Evolutionary conservation across 805 yeast genomes (phyloP).

Genomic region (Schwanniomyces sp.): DNA sequence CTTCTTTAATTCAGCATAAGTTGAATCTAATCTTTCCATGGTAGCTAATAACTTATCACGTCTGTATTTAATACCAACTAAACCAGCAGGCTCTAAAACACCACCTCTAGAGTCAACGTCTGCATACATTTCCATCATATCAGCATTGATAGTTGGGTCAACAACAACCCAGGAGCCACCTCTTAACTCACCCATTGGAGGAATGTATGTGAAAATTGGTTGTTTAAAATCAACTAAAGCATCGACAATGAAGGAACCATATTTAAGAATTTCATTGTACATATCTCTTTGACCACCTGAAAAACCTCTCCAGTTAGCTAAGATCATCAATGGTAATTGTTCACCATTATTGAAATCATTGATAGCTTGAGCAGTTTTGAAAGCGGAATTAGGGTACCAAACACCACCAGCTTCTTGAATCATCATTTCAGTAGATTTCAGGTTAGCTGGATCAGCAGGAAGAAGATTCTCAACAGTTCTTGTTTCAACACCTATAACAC

Average conservation of each 20-base stretch:
- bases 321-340: slow-evolving; percentile 92
- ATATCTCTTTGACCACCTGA: slow-evolving; percentile 99
- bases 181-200: slow-evolving; percentile 97
- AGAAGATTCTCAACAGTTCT: slow-evolving; percentile 82
- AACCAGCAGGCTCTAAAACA: slow-evolving; percentile 98
- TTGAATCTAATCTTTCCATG: slow-evolving; percentile 84
- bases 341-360: slow-evolving; percentile 98
- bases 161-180: slow-evolving; percentile 99
- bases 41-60: slow-evolving; percentile 88
- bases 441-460: slow-evolving; percentile 99
- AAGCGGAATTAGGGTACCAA: slow-evolving; percentile 99
- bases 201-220: slow-evolving; percentile 95
- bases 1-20: slow-evolving; percentile 66
- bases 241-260: slow-evolving; percentile 96
- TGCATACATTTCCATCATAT: slow-evolving; percentile 99
- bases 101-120: slow-evolving; percentile 96
- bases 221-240: slow-evolving; percentile 94
- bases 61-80: slow-evolving; percentile 98
- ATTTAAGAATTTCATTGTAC: slow-evolving; percentile 97
- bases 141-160: slow-evolving; percentile 95
- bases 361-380: slow-evolving; percentile 98
- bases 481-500: slow-evolving; percentile 96
- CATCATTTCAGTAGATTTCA: slow-evolving; percentile 83
- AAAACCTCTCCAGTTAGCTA: slow-evolving; percentile 99
- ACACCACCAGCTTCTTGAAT: slow-evolving; percentile 98